A percentile compares a stretch with the other conserved stretches of the same genome.
phyloP scores from a whole-genome alignment of 352 stramenopile genomes.

The Phytophthora brassicae region DNA sequence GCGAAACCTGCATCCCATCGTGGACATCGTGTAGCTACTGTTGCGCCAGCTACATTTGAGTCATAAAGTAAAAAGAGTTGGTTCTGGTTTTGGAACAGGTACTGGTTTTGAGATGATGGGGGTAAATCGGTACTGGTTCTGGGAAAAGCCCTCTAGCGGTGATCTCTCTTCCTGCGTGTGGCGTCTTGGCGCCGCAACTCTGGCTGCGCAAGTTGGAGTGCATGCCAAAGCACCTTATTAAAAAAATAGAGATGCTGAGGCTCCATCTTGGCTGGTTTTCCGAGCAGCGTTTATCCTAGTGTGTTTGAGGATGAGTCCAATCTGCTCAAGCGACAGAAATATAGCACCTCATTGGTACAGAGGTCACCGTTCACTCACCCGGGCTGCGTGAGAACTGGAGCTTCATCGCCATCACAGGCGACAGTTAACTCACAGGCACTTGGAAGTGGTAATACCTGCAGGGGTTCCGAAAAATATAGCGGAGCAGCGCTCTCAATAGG shows the following conservation, averaged over 20 bases:
- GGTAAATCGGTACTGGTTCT: no score
- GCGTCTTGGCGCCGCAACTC: neutral
- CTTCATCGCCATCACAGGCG: conserved; percentile 1
- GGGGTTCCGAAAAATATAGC: no score
- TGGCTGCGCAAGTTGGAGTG: conserved; percentile 17
- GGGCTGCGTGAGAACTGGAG: conserved; percentile 41
- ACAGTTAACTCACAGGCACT: neutral
- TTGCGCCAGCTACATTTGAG: no score
- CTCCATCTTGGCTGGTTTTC: conserved; percentile 82
- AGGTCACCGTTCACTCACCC: conserved; percentile 67
- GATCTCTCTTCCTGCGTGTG: neutral
- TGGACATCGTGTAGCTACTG: no score
- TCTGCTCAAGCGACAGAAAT: conserved; percentile 56
- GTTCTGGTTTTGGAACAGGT: no score
- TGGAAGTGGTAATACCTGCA: neutral
- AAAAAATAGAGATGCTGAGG: conserved; percentile 62
- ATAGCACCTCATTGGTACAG: conserved; percentile 57
- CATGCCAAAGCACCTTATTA: conserved; percentile 18
- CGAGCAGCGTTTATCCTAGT: conserved; percentile 60
- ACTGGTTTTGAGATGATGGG: no score
- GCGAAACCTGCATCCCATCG: no score
- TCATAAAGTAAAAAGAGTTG: no score
- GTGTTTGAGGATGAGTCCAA: conserved; percentile 58
- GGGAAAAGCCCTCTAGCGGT: no score
- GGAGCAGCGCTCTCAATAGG: no score